Percentiles rank a stretch among this genome's conserved stretches.
phyloP scores from a whole-genome alignment of 805 yeast genomes.

The Debaryomyces hansenii region DNA sequence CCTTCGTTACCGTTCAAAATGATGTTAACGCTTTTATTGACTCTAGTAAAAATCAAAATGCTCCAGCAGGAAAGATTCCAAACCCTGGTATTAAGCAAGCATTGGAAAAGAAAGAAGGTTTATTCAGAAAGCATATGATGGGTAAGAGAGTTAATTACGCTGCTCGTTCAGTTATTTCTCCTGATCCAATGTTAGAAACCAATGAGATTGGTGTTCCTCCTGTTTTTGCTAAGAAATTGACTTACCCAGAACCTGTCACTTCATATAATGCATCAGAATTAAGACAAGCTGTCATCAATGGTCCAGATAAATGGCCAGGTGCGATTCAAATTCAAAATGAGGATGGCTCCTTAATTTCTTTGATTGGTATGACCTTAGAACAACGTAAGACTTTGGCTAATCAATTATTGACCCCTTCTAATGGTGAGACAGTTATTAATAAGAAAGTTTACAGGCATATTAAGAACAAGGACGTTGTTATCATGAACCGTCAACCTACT shows the following conservation, averaged over 20 bases:
- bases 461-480: constrained; percentile 89
- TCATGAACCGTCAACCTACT: constrained; percentile 99
- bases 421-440: constrained; percentile 63
- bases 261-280: constrained; percentile 85
- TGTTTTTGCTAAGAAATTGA: constrained; percentile 90
- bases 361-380: constrained; percentile 86
- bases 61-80: constrained; percentile 66
- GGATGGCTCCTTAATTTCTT: constrained; percentile 80
- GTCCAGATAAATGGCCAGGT: constrained; percentile 99
- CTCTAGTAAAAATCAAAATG: constrained; percentile 81
- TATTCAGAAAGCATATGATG: constrained; percentile 99
- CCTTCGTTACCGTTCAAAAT: constrained; percentile 91
- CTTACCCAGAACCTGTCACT: constrained; percentile 98
- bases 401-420: constrained; percentile 86
- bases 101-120: constrained; percentile 96
- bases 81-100: constrained; percentile 97
- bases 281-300: constrained; percentile 93
- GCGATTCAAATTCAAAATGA: constrained; percentile 95
- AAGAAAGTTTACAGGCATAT: constrained; percentile 95
- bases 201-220: constrained; percentile 99
- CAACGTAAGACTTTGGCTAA: constrained; percentile 95
- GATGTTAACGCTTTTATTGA: constrained; percentile 94
- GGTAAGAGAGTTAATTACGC: constrained; percentile 99
- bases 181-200: constrained; percentile 97
- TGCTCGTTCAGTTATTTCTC: constrained; percentile 98